phyloP scores from a whole-genome alignment of 1,139 yeast species.

The Kodamaea anthophila region DNA sequence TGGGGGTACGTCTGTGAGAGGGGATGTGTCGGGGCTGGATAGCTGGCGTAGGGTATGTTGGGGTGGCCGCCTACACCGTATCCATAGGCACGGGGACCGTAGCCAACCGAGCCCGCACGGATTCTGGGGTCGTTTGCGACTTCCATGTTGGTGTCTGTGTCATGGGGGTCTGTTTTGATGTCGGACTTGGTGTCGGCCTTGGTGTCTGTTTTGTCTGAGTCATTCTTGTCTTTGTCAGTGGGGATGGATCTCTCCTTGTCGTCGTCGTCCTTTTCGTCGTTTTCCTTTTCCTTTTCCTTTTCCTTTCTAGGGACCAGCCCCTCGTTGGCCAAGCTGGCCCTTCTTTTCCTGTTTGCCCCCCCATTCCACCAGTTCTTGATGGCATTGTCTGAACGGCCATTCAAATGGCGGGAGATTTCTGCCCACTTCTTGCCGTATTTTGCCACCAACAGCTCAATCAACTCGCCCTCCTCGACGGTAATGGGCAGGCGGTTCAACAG shows the following conservation, averaged over 20 bases:
- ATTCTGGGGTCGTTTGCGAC: no score
- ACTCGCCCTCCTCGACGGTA: slow-evolving; percentile 74
- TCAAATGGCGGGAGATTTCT: slow-evolving; percentile 80
- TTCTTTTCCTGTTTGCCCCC: slow-evolving; percentile 72
- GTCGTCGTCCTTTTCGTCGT: background rate
- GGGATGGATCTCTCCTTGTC: slow-evolving; percentile 1
- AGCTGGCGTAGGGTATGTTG: background rate
- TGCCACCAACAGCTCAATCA: slow-evolving; percentile 73
- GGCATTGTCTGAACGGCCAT: slow-evolving; percentile 85
- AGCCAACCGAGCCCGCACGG: background rate
- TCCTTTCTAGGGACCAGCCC: no score
- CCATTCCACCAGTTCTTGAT: slow-evolving; percentile 98
- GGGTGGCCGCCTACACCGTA: background rate
- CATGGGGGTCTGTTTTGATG: background rate
- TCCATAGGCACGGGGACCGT: background rate
- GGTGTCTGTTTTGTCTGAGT: background rate
- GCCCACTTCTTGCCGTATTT: slow-evolving; percentile 92
- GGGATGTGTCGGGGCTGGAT: no score
- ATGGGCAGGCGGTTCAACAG: slow-evolving; percentile 77
- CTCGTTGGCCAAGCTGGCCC: slow-evolving; percentile 33
- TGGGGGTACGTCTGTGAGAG: slow-evolving; percentile 10
- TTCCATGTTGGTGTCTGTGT: background rate
- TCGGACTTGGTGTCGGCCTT: background rate
- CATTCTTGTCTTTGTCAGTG: background rate
- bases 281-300: slow-evolving; percentile 4